These are phyloP conservation scores for Pelargonium fulgidum DNA, from an alignment of 441 rosid genomes.

Conservation along the genomic window DNA sequence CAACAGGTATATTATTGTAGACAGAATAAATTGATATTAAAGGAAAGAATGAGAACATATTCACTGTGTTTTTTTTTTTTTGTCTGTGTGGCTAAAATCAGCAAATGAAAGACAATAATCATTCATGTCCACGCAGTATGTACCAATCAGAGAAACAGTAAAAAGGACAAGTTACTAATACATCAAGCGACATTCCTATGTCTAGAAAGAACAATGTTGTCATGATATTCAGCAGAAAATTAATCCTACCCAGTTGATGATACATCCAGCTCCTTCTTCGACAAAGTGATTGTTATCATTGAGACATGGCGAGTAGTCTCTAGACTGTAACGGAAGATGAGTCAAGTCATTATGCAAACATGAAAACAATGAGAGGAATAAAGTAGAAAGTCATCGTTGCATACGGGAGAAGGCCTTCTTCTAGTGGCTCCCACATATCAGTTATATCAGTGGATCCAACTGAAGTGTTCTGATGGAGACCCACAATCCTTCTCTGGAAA, in stretches of 20 bases:
- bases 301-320: conserved; percentile 96
- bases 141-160: too few species aligned
- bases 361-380: background rate
- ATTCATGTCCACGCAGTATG: too few species aligned
- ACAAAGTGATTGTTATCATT: conserved; percentile 73
- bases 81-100: too few species aligned
- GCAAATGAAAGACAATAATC: too few species aligned
- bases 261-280: conserved; percentile 57
- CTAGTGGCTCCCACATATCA: conserved; percentile 92
- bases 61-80: too few species aligned
- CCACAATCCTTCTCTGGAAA: conserved; percentile 74
- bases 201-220: too few species aligned
- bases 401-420: conserved; percentile 97
- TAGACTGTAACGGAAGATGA: conserved; percentile 33
- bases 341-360: background rate
- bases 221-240: too few species aligned
- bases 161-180: background rate
- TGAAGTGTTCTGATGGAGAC: conserved; percentile 72
- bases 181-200: background rate
- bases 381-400: conserved; percentile 14
- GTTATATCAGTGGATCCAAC: conserved; percentile 87
- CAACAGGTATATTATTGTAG: too few species aligned
- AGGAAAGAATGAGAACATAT: too few species aligned
- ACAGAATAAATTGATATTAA: too few species aligned
- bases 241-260: conserved; percentile 53